Conservation (phyloP, 2,329 filamentous ascomycete genomes). For the Fusarium pseudoanthophilum region DNA sequence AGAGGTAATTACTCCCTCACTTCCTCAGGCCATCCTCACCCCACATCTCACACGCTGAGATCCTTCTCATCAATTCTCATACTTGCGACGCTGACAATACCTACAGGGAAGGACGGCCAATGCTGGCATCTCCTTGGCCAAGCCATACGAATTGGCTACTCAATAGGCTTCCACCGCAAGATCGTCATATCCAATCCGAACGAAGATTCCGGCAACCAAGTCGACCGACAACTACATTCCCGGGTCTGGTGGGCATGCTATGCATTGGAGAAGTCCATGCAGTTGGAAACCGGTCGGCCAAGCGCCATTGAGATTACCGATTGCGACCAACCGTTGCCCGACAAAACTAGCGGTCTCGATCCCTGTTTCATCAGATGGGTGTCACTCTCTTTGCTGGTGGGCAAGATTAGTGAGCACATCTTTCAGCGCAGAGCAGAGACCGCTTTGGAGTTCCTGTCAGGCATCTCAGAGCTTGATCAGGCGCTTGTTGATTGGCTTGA, state of each 20-base stretch:
- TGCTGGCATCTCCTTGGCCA: conserved; percentile 36
- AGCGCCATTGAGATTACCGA: conserved; percentile 34
- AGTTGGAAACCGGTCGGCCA: conserved; percentile 34
- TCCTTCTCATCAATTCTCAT: too few relatives aligned
- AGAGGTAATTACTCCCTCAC: conserved; percentile 25
- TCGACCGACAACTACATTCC: conserved; percentile 23
- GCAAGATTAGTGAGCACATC: conserved; percentile 38
- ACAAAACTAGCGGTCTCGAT: background rate
- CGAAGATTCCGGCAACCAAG: background rate
- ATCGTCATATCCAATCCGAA: conserved; percentile 2
- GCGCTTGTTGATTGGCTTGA: conserved; percentile 33
- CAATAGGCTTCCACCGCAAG: conserved; percentile 29
- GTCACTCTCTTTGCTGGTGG: conserved; percentile 22
- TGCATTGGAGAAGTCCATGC: conserved; percentile 36
- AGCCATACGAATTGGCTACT: conserved; percentile 29
- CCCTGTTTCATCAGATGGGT: conserved; percentile 33
- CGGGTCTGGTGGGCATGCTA: conserved; percentile 39
- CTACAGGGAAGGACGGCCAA: conserved; percentile 33
- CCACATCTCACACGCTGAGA: background rate
- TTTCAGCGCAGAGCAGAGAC: conserved; percentile 28
- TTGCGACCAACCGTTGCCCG: conserved; percentile 30
- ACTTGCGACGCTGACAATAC: background rate
- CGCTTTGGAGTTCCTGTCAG: conserved; percentile 18
- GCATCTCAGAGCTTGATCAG: conserved; percentile 32
- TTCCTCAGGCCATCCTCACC: background rate